Base-by-base conservation (phyloP, 257 asterid species). In the Linderniella brevidens region DNA sequence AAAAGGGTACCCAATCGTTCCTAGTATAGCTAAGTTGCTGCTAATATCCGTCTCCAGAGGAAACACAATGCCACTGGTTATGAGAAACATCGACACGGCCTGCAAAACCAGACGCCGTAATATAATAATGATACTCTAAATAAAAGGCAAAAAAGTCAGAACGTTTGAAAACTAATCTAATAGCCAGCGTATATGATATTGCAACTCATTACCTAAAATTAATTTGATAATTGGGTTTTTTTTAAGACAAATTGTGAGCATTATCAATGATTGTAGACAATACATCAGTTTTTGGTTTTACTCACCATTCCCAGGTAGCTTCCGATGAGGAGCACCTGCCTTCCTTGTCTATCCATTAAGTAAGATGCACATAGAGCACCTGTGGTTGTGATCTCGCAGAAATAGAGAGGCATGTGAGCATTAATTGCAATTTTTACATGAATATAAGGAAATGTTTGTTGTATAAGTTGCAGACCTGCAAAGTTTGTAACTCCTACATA, bases 241-340 rank as follows among this genome's bases (percentile, higher is more conserved):
- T 25, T 25, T 2, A 25, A 25, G 32, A 25, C 32, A 25, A 25
- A 25, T 25, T 25, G 32, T 25, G 6, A 2, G 32, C 32, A 25
- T 39, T 39, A 3, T 3, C 3, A 13, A 39, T 9, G 9, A 9
- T 10, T 39, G 43, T 10, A 9, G n/a, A n/a, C n/a, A n/a, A n/a
- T n/a, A n/a, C n/a, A n/a, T n/a, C n/a, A n/a, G 43, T 39, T 39
- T 39, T 3, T 39, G 43, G 15, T 39, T 39, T 43, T 15, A 3
- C 9, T 43, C 3, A 80, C 96, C 96, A 85, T 85, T 70, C 96
- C 96, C 51, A 73, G 41, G 60, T 85, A 85, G 67, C 96, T 85
- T 67, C 79, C 82, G 55, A 78, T 57, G 9, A 85, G 80, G 66
- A 85, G 92, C 46, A 59, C 68, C 60, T 70, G 69, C 53, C 96